Conservation (phyloP, 169 alveolate genomes). For the Plasmodium billcollinsi region DNA sequence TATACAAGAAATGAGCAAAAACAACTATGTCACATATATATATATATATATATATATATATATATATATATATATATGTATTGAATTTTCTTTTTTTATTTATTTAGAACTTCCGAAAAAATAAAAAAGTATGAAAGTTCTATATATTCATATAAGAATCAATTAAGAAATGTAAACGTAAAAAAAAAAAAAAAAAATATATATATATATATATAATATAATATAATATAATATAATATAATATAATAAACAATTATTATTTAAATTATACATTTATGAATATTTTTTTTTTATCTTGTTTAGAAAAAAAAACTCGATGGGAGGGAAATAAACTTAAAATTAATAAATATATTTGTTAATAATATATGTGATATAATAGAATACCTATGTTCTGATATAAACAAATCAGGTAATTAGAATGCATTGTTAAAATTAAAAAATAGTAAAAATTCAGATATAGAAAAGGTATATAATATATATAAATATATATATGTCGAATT, state of each 20-base stretch:
- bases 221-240: too few relatives aligned
- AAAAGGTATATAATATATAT: slow-evolving; percentile 7
- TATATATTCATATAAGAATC: slow-evolving; percentile 60
- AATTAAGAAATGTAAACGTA: slow-evolving; percentile 70
- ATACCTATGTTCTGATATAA: slow-evolving; percentile 31
- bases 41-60: background rate
- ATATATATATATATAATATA: background rate
- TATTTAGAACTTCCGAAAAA: slow-evolving; percentile 31
- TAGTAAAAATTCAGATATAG: background rate
- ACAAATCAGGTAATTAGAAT: slow-evolving; percentile 41
- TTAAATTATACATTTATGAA: slow-evolving; percentile 9
- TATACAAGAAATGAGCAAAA: slow-evolving; percentile 11
- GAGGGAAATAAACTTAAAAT: slow-evolving; percentile 34
- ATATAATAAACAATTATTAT: background rate
- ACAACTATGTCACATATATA: background rate
- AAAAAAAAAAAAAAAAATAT: slow-evolving; percentile 5
- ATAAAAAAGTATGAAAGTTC: slow-evolving; percentile 50
- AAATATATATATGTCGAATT: background rate
- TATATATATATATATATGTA: background rate
- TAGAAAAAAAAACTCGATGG: slow-evolving; percentile 6
- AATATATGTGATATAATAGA: slow-evolving; percentile 62
- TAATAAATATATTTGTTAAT: slow-evolving; percentile 55
- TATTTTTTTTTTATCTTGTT: background rate
- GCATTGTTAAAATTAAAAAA: slow-evolving; percentile 9
- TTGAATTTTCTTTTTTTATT: slow-evolving; percentile 6